phyloP scores from a whole-genome alignment of 2,329 filamentous ascomycete genomes.

The Escovopsis sp. region DNA sequence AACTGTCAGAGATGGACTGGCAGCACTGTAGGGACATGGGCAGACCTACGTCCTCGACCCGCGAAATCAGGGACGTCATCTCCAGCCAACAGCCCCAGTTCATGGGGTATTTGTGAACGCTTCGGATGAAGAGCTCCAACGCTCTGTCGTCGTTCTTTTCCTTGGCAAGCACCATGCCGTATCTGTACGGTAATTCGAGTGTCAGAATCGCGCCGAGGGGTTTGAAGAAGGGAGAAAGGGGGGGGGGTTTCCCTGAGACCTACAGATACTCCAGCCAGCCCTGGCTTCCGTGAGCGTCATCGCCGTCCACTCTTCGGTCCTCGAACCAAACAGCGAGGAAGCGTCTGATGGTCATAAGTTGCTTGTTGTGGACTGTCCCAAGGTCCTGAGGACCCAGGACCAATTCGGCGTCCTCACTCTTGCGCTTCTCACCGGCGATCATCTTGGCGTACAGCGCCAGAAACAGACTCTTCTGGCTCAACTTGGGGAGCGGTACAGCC shows the following conservation, averaged over 20 bases:
- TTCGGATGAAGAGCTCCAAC: slow-evolving; percentile 72
- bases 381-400: slow-evolving; percentile 86
- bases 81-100: slow-evolving; percentile 98
- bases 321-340: slow-evolving; percentile 71
- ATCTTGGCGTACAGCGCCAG: slow-evolving; percentile 85
- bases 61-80: slow-evolving; percentile 63
- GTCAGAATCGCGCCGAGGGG: background rate
- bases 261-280: slow-evolving; percentile 85
- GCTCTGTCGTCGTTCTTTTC: slow-evolving; percentile 80
- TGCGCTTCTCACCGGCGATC: slow-evolving; percentile 86
- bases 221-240: slow-evolving; percentile 1
- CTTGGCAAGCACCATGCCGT: slow-evolving; percentile 79
- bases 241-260: slow-evolving; percentile 10
- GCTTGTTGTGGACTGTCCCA: slow-evolving; percentile 70
- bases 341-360: slow-evolving; percentile 59
- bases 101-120: slow-evolving; percentile 79
- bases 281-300: slow-evolving; percentile 49
- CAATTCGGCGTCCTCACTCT: slow-evolving; percentile 94
- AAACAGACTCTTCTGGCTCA: slow-evolving; percentile 89
- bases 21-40: slow-evolving; percentile 9
- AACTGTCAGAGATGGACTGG: too few relatives aligned
- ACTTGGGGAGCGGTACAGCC: slow-evolving; percentile 27
- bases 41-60: slow-evolving; percentile 60
- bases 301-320: slow-evolving; percentile 42
- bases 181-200: slow-evolving; percentile 26